These are phyloP conservation scores for Fagus sylvatica DNA, from an alignment of 306 rosid genomes.

Conservation along the genomic window DNA sequence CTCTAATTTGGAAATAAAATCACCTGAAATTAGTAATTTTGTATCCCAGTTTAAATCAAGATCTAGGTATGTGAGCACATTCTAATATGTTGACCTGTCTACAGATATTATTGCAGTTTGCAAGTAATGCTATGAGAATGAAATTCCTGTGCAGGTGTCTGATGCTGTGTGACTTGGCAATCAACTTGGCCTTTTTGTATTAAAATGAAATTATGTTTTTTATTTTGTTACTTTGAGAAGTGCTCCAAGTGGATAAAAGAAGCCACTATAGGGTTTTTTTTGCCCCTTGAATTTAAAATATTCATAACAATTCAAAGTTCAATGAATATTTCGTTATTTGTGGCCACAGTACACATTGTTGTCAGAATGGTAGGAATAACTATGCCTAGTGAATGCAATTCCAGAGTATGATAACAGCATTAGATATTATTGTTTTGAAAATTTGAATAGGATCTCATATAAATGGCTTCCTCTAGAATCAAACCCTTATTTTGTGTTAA, in stretches of 20 bases:
- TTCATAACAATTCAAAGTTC: no score
- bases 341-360: background rate
- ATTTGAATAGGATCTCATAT: background rate
- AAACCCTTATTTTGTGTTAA: background rate
- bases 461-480: background rate
- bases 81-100: no score
- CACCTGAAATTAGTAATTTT: no score
- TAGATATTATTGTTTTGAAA: background rate
- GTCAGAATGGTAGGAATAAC: background rate
- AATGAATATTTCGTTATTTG: background rate
- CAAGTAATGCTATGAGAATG: no score
- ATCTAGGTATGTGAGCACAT: no score
- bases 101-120: no score
- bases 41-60: no score
- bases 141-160: no score
- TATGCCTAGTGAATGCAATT: background rate
- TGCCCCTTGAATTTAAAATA: background rate
- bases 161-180: background rate
- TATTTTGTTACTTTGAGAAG: background rate
- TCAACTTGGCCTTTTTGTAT: background rate
- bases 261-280: background rate
- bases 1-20: no score
- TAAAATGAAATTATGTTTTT: background rate
- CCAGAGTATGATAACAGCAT: background rate
- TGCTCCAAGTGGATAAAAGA: background rate